These are phyloP conservation scores for Saccharata proteae DNA, from an alignment of 2,329 filamentous ascomycete genomes.

Conservation along the genomic window DNA sequence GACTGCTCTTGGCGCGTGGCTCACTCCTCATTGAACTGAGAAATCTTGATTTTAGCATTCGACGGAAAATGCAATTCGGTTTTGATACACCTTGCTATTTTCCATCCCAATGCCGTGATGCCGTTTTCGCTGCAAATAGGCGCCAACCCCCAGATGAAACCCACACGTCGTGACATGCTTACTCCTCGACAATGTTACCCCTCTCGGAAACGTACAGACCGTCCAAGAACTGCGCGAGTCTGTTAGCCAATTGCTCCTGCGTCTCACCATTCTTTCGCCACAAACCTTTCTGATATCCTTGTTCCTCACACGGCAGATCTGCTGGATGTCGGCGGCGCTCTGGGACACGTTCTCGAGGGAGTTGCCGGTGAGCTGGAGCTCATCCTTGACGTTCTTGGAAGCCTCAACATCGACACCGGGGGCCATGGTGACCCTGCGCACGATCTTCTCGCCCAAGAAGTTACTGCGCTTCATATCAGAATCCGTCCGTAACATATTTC, in stretches of 20 bases:
- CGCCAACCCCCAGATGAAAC: constrained; percentile 9
- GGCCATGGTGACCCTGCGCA: constrained; percentile 82
- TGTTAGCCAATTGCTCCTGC: constrained; percentile 1
- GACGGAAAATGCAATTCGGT: constrained; percentile 8
- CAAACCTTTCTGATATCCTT: constrained; percentile 99
- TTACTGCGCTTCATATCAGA: constrained; percentile 36
- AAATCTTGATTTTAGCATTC: constrained; percentile 10
- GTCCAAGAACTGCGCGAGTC: constrained; percentile 72
- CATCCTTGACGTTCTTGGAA: constrained; percentile 92
- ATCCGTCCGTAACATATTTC: constrained; percentile 2
- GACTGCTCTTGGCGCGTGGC: no score
- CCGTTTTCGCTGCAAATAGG: constrained; percentile 9
- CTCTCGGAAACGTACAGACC: constrained; percentile 99
- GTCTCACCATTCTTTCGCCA: not conserved
- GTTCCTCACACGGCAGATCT: constrained; percentile 98
- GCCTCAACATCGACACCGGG: constrained; percentile 80
- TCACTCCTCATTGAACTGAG: no score
- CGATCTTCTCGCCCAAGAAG: constrained; percentile 99
- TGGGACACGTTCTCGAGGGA: constrained; percentile 95
- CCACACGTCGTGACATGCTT: constrained; percentile 12
- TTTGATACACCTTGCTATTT: constrained; percentile 7
- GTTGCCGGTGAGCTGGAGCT: constrained; percentile 88
- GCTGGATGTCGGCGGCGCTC: constrained; percentile 97
- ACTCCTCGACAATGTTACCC: constrained; percentile 75
- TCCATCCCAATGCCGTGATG: constrained; percentile 10